Evolutionary conservation across 148 eudicot species (phyloP), one percentile per base, ranked within the genome.

Genomic region (Amaranthus cruentus): DNA sequence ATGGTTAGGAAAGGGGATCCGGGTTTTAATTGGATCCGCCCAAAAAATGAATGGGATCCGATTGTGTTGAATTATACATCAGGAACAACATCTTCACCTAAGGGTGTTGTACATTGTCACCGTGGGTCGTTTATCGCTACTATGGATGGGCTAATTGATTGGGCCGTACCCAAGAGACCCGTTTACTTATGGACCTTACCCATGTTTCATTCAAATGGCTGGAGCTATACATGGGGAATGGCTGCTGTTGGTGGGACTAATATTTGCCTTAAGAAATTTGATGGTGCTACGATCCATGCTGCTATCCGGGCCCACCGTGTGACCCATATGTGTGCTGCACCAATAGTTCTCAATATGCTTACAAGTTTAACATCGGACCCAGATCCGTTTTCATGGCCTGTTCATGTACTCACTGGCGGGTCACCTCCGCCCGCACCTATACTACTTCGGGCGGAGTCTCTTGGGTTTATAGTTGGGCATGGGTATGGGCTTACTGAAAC

Each of bases 321-420:
- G 57, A 89, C 94, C 6, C 94, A 89, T 74, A 85, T 89, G 91
- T 87, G 94, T 18, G 94, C 90, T 2, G 93, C 94, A 0, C 93
- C 93, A 0, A 86, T 89, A 11, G 82, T 89, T 3, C 86, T 89
- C 44, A 85, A 82, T 79, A 87, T 89, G 94, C 59, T 89, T 4
- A 76, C 84, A 6, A 73, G 47, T 72, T 47, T 55, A 3, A 57
- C 21, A 43, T 74, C 80, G 0, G 59, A 18, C 60, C 71, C 60
- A 0, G 6, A 49, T 53, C 61, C 48, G 5, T 62, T 72, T 5
- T 9, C 59, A 18, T 72, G 62, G 59, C 71, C 80, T 0, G 82
- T 83, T 6, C 78, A 80, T 4, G 12, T 85, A 7, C 75, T 85
- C 7, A 77, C 82, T 0, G 81, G 76, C 2, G 88, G 85, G 6